Evolutionary conservation across 2,329 filamentous ascomycete genomes (phyloP).

Genomic region (Sarocladiaceae sp.): DNA sequence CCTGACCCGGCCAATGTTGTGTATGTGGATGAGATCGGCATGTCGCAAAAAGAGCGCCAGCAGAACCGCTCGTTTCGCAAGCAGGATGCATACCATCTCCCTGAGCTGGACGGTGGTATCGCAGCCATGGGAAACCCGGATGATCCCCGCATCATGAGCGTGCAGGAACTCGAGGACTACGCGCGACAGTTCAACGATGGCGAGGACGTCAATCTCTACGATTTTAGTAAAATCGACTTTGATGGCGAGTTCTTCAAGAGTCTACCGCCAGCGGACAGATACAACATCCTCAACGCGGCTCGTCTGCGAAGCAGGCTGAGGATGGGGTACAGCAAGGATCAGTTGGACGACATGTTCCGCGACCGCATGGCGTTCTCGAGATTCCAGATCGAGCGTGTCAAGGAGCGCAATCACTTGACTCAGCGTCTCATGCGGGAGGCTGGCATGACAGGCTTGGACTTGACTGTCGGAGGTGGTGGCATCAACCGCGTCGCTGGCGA

Average conservation of each 20-base stretch:
- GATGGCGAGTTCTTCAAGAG: slow-evolving; percentile 93
- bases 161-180: slow-evolving; percentile 90
- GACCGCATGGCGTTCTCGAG: slow-evolving; percentile 94
- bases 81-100: slow-evolving; percentile 92
- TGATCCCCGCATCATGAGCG: slow-evolving; percentile 92
- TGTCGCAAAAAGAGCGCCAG: slow-evolving; percentile 69
- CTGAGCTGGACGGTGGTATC: slow-evolving; percentile 73
- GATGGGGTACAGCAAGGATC: slow-evolving; percentile 96
- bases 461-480: slow-evolving; percentile 57
- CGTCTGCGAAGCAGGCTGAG: slow-evolving; percentile 78
- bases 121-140: slow-evolving; percentile 83
- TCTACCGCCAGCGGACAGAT: slow-evolving; percentile 80
- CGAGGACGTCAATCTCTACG: slow-evolving; percentile 86
- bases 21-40: slow-evolving; percentile 84
- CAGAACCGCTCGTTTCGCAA: slow-evolving; percentile 70
- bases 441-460: slow-evolving; percentile 74
- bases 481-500: slow-evolving; percentile 72
- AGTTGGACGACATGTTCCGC: slow-evolving; percentile 93
- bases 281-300: slow-evolving; percentile 96
- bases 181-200: slow-evolving; percentile 86
- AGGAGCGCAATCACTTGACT: slow-evolving; percentile 87
- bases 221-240: slow-evolving; percentile 98
- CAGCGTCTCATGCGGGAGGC: slow-evolving; percentile 92
- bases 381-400: slow-evolving; percentile 93
- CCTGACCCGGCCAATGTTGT: slow-evolving; percentile 65